These are phyloP conservation scores for Flagelloscypha sp. DNA, from an alignment of 768 basidiomycete genomes.

Conservation along the genomic window DNA sequence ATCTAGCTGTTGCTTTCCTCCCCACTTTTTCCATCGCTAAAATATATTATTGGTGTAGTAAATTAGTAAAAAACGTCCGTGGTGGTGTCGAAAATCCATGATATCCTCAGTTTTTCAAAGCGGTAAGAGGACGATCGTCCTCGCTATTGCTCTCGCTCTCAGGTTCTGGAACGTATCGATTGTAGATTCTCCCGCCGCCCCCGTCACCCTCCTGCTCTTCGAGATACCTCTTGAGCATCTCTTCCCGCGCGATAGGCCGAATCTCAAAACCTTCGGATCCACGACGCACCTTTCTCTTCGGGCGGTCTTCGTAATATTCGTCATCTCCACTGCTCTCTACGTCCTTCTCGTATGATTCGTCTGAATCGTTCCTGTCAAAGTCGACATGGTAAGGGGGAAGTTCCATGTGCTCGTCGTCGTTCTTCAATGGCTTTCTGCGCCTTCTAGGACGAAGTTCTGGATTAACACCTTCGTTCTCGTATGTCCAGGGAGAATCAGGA, in stretches of 20 bases:
- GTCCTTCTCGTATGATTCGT: conserved; percentile 20
- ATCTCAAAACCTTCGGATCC: conserved; percentile 86
- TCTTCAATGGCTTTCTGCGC: conserved; percentile 15
- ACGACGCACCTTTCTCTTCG: conserved; percentile 35
- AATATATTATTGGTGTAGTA: background rate
- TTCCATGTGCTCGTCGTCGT: conserved; percentile 31
- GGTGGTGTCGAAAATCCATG: background rate
- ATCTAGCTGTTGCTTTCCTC: background rate
- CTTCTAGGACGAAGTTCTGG: conserved; percentile 54
- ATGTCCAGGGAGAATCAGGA: conserved; percentile 76
- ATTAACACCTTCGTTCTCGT: conserved; percentile 68
- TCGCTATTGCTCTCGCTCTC: conserved; percentile 38
- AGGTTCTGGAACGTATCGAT: conserved; percentile 57
- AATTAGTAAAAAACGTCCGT: background rate
- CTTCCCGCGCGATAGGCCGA: conserved; percentile 50
- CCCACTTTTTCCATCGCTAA: background rate
- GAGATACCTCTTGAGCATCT: conserved; percentile 53
- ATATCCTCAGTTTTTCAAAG: background rate
- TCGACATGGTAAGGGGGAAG: conserved; percentile 77
- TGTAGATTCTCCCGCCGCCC: conserved; percentile 64
- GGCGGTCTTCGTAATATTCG: conserved; percentile 14
- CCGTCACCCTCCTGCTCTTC: conserved; percentile 39
- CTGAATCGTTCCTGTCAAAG: conserved; percentile 35
- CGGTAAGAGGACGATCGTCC: conserved; percentile 18
- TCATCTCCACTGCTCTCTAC: conserved; percentile 22